Evolutionary conservation across 441 rosid species (phyloP).

Genomic region (Adansonia madagascariensis): DNA sequence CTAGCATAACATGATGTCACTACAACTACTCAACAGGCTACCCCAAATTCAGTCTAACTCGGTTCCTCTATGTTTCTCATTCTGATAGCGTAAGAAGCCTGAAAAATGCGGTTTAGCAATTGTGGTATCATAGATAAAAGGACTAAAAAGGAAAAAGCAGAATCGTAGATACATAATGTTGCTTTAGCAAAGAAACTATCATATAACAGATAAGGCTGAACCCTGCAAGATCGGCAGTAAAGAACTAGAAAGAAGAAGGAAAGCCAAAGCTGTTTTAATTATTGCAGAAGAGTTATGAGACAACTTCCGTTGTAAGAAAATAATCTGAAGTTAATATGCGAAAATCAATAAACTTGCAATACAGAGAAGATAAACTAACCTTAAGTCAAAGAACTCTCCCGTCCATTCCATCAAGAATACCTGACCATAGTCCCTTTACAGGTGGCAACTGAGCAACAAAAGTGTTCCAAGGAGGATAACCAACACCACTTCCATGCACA

Average conservation of each 20-base stretch:
- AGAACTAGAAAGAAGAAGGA: background rate
- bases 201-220: background rate
- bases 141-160: background rate
- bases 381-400: slow-evolving; percentile 66
- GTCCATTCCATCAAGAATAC: slow-evolving; percentile 91
- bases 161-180: background rate
- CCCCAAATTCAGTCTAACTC: background rate
- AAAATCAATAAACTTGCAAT: slow-evolving; percentile 3
- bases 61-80: background rate
- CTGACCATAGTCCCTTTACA: slow-evolving; percentile 84
- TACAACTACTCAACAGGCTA: background rate
- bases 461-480: slow-evolving; percentile 98
- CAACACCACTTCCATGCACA: slow-evolving; percentile 90
- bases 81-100: background rate
- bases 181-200: background rate
- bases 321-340: background rate
- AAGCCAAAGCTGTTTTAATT: background rate
- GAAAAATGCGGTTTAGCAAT: background rate
- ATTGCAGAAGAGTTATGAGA: too few relatives aligned
- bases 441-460: slow-evolving; percentile 91
- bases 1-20: background rate
- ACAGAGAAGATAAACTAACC: slow-evolving; percentile 10
- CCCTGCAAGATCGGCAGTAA: background rate
- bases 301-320: background rate
- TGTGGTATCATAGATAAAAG: background rate